Evolutionary conservation across 805 yeast species (phyloP).

Genomic region (Blastobotrys muscicola): DNA sequence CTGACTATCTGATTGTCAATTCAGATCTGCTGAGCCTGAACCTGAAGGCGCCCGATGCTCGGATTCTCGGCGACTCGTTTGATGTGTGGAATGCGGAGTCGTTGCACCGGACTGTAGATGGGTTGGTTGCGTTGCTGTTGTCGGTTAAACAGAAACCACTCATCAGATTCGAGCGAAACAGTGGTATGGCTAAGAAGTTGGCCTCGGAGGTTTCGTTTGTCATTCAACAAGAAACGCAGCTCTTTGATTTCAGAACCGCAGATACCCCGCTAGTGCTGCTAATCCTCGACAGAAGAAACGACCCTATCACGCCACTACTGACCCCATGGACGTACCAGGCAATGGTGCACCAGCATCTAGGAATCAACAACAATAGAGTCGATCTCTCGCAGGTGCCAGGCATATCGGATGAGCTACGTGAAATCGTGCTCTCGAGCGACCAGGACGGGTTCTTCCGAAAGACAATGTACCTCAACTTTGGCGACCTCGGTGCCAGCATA

Average conservation of each 20-base stretch:
- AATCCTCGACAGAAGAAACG: slow-evolving; percentile 74
- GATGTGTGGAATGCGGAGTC: slow-evolving; percentile 40
- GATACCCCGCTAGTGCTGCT: slow-evolving; percentile 69
- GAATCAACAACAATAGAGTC: slow-evolving; percentile 73
- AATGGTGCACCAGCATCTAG: slow-evolving; percentile 89
- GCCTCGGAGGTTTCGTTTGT: slow-evolving; percentile 49
- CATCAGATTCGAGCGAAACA: slow-evolving; percentile 66
- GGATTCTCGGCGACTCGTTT: slow-evolving; percentile 27
- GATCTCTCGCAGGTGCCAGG: slow-evolving; percentile 49
- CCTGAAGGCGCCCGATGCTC: slow-evolving; percentile 21
- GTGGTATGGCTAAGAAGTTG: slow-evolving; percentile 53
- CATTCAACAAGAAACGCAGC: slow-evolving; percentile 31
- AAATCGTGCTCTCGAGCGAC: slow-evolving; percentile 55
- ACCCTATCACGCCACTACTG: slow-evolving; percentile 86
- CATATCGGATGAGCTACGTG: slow-evolving; percentile 47
- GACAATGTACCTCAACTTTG: slow-evolving; percentile 84
- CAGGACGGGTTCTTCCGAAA: slow-evolving; percentile 72
- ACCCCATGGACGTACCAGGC: slow-evolving; percentile 98
- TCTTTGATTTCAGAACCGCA: slow-evolving; percentile 56
- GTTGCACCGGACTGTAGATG: slow-evolving; percentile 35
- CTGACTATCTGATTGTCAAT: slow-evolving; percentile 71
- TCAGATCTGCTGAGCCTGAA: slow-evolving; percentile 58
- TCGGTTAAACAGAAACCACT: slow-evolving; percentile 71
- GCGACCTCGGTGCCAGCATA: slow-evolving; percentile 81
- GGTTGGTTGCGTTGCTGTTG: slow-evolving; percentile 48